Evolutionary conservation across 805 yeast genomes (phyloP), one percentile per base, ranked within the genome.

Genomic region (Candida koratica): DNA sequence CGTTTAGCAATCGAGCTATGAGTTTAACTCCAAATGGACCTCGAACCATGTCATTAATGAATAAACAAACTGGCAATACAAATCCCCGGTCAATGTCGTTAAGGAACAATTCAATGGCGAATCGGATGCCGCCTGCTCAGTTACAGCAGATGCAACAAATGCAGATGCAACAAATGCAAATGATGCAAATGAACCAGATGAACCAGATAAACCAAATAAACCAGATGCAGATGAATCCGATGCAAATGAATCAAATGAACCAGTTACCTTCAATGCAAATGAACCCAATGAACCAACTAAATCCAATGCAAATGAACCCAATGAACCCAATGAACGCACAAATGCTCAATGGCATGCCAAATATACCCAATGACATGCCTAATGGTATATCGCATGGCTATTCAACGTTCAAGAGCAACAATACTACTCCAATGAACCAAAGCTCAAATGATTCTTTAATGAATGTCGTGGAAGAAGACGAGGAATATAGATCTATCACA

Each of bases 381-480:
- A 25, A 28, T 25, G 36, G 28, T 15, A 32, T 28, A 32, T 20
- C 14, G 34, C 8, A n/a, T 18, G 16, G 23, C 5, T 8, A 25
- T 17, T 22, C 22, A 10, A 35, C 34, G 1, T 9, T 33, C 17
- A 14, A 33, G 3, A 19, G 35, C 20, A 18, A 44, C 36, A 32
- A 17, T 24, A 18, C 37, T 9, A 32, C 37, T 5, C 41, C 41
- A 23, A 22, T 32, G 17, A 37, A 37, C 14, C 42, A 39, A 24
- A 39, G 38, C 28, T 56, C 64, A 5, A 58, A 46, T 38, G 67
- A 61, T 36, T 59, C 64, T 5, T 43, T 59, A 15, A 56, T 52
- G 55, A 55, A 59, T 39, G 64, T 60, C 2, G 53, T 52, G 2
- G 65, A 60, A 38, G 67, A 61, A 46, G 60, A 52, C n/a, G 66